Percentiles rank a stretch among this genome's conserved stretches.
Evolutionary conservation across 768 basidiomycete species (phyloP).

Genomic region (Pulveroboletus sp.): DNA sequence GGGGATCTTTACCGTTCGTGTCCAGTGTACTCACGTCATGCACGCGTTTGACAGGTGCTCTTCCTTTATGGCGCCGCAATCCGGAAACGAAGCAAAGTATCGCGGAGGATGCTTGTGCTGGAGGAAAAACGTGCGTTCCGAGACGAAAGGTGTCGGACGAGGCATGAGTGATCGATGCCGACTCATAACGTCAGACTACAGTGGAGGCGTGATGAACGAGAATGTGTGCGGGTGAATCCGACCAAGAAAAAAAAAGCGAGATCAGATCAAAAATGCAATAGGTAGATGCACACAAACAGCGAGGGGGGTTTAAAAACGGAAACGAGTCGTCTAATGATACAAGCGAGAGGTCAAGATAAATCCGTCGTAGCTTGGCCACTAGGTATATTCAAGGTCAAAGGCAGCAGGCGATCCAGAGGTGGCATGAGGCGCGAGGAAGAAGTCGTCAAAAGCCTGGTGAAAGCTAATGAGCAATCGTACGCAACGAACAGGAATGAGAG

Average conservation of each 20-base stretch:
- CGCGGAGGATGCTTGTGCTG: conserved; percentile 20
- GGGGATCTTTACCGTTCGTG: background rate
- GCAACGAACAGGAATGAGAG: background rate
- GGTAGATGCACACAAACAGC: no score
- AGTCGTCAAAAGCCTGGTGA: conserved; percentile 18
- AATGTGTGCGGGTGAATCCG: background rate
- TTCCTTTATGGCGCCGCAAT: conserved; percentile 32
- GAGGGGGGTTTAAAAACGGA: no score
- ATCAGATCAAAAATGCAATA: background rate
- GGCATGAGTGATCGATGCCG: background rate
- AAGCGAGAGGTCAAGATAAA: no score
- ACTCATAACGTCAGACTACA: background rate
- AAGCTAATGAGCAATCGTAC: background rate
- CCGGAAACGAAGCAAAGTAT: conserved; percentile 30
- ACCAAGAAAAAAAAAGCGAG: background rate
- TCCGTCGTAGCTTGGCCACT: no score
- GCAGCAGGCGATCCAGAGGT: conserved; percentile 7
- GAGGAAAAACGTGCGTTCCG: background rate
- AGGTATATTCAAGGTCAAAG: conserved; percentile 15
- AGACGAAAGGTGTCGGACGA: background rate
- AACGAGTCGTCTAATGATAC: no score
- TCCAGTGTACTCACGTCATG: background rate
- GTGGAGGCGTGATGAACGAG: background rate
- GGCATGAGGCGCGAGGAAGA: conserved; percentile 23
- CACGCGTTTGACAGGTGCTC: conserved; percentile 20